Conservation (phyloP, 1,284 basidiomycete species). For the Papiliotrema fonsecae region DNA sequence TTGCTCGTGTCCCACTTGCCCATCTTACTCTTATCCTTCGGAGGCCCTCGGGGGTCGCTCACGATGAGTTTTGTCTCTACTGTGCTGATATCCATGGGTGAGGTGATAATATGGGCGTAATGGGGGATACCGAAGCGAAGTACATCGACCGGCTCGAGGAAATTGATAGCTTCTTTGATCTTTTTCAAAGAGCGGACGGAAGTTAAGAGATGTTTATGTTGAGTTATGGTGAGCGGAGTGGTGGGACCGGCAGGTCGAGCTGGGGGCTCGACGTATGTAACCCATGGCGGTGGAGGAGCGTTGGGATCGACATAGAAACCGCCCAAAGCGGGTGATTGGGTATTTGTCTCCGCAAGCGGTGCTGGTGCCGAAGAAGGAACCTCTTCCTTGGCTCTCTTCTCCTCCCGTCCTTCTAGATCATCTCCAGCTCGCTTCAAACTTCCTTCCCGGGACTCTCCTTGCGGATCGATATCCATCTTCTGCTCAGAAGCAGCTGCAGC, state of each 20-base stretch:
- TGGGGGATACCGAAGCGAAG: conserved; percentile 85
- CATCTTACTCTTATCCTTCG: conserved; percentile 56
- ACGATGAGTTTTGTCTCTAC: conserved; percentile 80
- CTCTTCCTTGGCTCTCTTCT: conserved; percentile 35
- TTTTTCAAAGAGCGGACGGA: conserved; percentile 82
- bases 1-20: conserved; percentile 51
- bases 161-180: conserved; percentile 74
- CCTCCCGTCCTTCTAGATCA: conserved; percentile 24
- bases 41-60: conserved; percentile 59
- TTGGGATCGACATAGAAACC: conserved; percentile 7
- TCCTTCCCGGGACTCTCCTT: conserved; percentile 10
- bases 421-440: conserved; percentile 39
- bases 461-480: conserved; percentile 27
- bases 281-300: conserved; percentile 14
- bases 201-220: conserved; percentile 76
- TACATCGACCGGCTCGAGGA: conserved; percentile 85
- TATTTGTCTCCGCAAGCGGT: conserved; percentile 4
- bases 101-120: conserved; percentile 79
- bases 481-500: background rate
- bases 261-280: conserved; percentile 33
- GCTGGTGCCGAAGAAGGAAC: conserved; percentile 4
- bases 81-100: conserved; percentile 93
- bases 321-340: conserved; percentile 1
- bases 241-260: conserved; percentile 36
- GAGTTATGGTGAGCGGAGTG: conserved; percentile 50